These are phyloP conservation scores for Vinca minor DNA, from an alignment of 257 asterid species.

Conservation along the genomic window DNA sequence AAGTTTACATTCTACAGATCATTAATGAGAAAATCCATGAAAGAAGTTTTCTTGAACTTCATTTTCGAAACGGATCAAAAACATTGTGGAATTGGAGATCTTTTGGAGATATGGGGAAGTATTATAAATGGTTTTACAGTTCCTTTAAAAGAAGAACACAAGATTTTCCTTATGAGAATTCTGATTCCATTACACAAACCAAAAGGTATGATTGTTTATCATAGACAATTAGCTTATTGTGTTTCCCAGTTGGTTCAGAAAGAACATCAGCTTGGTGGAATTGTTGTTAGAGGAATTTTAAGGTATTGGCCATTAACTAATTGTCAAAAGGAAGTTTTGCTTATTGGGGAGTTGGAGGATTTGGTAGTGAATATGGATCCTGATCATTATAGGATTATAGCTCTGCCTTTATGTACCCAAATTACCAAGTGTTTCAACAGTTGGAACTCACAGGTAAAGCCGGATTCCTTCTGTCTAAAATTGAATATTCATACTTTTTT, in stretches of 20 bases:
- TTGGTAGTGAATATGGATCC: slow-evolving; percentile 44
- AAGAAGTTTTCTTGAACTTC: slow-evolving; percentile 50
- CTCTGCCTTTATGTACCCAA: slow-evolving; percentile 53
- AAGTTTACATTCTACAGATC: slow-evolving; percentile 50
- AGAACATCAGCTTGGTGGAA: slow-evolving; percentile 51
- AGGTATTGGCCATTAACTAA: slow-evolving; percentile 64
- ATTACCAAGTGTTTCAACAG: slow-evolving; percentile 63
- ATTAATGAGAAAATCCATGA: slow-evolving; percentile 73
- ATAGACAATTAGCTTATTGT: slow-evolving; percentile 65
- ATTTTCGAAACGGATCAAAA: slow-evolving; percentile 45
- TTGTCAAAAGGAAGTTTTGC: slow-evolving; percentile 67
- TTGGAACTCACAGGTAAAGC: slow-evolving; percentile 72
- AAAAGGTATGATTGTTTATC: slow-evolving; percentile 59
- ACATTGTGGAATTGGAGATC: slow-evolving; percentile 65
- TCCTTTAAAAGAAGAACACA: slow-evolving; percentile 77
- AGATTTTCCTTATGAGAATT: slow-evolving; percentile 48
- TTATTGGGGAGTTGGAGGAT: slow-evolving; percentile 70
- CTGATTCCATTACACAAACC: slow-evolving; percentile 65
- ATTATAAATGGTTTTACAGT: slow-evolving; percentile 65
- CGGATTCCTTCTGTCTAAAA: too few relatives aligned
- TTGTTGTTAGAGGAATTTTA: slow-evolving; percentile 47
- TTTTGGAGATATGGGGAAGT: slow-evolving; percentile 74
- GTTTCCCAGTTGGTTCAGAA: slow-evolving; percentile 67
- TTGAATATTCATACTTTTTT: too few relatives aligned
- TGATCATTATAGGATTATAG: slow-evolving; percentile 33